These are phyloP conservation scores for Globisporangium echinulatum DNA, from an alignment of 352 stramenopile genomes.

Conservation along the genomic window DNA sequence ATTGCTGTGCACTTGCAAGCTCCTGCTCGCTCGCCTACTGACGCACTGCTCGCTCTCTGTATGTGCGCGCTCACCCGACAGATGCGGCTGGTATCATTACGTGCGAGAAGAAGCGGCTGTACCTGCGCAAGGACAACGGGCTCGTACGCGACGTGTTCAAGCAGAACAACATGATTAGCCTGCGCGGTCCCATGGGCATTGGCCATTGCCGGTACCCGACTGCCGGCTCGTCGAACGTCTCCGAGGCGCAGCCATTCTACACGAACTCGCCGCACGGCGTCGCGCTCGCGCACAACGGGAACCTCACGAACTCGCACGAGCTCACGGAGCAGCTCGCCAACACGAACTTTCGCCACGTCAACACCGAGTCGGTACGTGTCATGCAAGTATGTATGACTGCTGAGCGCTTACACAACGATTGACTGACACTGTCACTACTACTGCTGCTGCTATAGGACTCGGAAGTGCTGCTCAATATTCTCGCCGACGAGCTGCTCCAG, in stretches of 20 bases:
- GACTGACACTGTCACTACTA: background rate
- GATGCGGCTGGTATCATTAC: slow-evolving; percentile 96
- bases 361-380: slow-evolving; percentile 90
- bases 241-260: slow-evolving; percentile 97
- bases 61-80: slow-evolving; percentile 6
- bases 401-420: no score
- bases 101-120: slow-evolving; percentile 88
- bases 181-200: slow-evolving; percentile 95
- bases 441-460: slow-evolving; percentile 77
- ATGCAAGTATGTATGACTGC: no score
- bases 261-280: slow-evolving; percentile 99
- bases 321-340: slow-evolving; percentile 90
- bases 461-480: slow-evolving; percentile 98
- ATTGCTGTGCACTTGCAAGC: background rate
- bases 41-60: no score
- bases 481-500: slow-evolving; percentile 94
- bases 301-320: slow-evolving; percentile 97
- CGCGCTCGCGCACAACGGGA: slow-evolving; percentile 97
- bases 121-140: slow-evolving; percentile 98
- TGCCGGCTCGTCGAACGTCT: slow-evolving; percentile 86
- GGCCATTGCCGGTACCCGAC: slow-evolving; percentile 99
- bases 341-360: slow-evolving; percentile 94
- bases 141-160: slow-evolving; percentile 98
- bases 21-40: background rate
- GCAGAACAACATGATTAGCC: slow-evolving; percentile 95